Base-by-base conservation (phyloP, 164 flowering plant species). In the Umbellularia californica region DNA sequence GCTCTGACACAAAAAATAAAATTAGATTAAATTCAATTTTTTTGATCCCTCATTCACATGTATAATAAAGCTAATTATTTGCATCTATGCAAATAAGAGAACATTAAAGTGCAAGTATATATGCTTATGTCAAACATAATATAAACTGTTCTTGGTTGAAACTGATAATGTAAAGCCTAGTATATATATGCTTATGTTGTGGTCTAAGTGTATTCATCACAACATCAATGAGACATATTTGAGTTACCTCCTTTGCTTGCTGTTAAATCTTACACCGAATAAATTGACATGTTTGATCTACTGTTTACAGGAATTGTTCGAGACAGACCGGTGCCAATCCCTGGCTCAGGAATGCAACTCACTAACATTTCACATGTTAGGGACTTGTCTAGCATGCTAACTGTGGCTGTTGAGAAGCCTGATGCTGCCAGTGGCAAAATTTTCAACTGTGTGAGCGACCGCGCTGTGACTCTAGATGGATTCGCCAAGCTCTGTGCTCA, bases 341-440 rank as follows among this genome's bases (percentile, higher is more conserved):
- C 99, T 6, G 97, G 98, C 30, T 92, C 99, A 11, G 99, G 99
- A 70, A 86, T 95, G 96, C 99, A 95, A 72, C 94, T 95, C 30
- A 93, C 97, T 20, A 95, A 95, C 88, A 95, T 95, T 0, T 66
- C 97, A 63, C 99, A 92, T 77, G 97, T 88, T 35, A 86, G 86
- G 75, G 99, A 95, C 84, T 85, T 95, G 62, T 91, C 97, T 5
- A 92, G 97, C 68, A 91, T 93, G 95, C 93, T 93, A 28, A 84
- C 95, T 75, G 74, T 80, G 65, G 97, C 98, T 15, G 94, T 93
- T 11, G 92, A 89, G 82, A 92, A 93, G 17, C 90, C 98, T 25
- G 81, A 76, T 68, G 87, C 88, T 55, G 87, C 98, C 24, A 79
- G 79, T 65, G 83, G 90, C 9, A 90, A 87, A 58, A 95, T 95